Percentiles rank a stretch among this genome's conserved stretches.
Evolutionary conservation across 2,329 filamentous ascomycete genomes (phyloP).

Genomic region (Xylariaceae sp.): DNA sequence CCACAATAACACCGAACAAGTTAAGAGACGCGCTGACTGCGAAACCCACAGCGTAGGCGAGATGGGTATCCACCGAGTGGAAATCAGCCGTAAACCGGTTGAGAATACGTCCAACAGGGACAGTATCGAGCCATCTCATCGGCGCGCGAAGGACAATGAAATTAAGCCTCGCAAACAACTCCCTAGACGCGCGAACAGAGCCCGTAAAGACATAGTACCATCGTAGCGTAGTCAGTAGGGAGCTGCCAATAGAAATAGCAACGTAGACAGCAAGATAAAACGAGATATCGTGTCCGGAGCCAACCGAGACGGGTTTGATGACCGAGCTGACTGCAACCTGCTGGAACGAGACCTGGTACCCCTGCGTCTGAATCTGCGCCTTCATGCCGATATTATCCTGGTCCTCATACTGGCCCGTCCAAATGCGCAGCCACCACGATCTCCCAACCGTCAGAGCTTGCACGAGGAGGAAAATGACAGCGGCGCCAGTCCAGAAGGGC

Average conservation of each 20-base stretch:
- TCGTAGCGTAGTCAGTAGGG: constrained; percentile 54
- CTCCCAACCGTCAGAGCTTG: constrained; percentile 53
- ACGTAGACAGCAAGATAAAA: constrained; percentile 69
- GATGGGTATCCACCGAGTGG: constrained; percentile 62
- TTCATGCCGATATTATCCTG: constrained; percentile 24
- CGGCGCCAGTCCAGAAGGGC: constrained; percentile 52
- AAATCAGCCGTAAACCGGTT: constrained; percentile 79
- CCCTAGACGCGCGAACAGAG: constrained; percentile 63
- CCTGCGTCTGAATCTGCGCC: constrained; percentile 33
- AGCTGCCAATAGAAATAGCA: constrained; percentile 51
- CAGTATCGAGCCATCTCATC: constrained; percentile 74
- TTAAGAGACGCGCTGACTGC: constrained; percentile 56
- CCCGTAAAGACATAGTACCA: constrained; percentile 60
- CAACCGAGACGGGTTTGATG: constrained; percentile 26
- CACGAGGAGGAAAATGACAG: constrained; percentile 50
- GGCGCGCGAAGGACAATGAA: constrained; percentile 65
- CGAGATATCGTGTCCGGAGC: constrained; percentile 38
- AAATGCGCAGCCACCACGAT: constrained; percentile 60
- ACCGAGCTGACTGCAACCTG: constrained; percentile 41
- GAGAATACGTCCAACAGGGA: constrained; percentile 68
- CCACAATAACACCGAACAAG: constrained; percentile 60
- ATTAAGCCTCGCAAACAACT: constrained; percentile 62
- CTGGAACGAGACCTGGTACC: constrained; percentile 44
- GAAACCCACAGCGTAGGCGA: constrained; percentile 59
- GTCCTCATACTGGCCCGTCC: constrained; percentile 47